These are phyloP conservation scores for Wallemia ichthyophaga DNA, from an alignment of 1,284 basidiomycete species.

Conservation along the genomic window DNA sequence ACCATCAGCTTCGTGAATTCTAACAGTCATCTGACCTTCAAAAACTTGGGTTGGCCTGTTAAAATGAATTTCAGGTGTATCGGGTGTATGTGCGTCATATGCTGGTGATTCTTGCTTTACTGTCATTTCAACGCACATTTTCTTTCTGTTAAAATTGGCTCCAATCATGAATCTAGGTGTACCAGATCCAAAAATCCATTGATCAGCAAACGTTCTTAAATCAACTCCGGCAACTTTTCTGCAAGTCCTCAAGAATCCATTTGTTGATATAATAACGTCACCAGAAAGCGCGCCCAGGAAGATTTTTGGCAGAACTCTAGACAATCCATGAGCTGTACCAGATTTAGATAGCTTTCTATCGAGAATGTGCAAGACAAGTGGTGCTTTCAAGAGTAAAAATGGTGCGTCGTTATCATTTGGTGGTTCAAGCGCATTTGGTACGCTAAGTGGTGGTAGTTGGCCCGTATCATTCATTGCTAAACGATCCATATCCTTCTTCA, in stretches of 20 bases:
- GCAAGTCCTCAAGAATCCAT: conserved; percentile 67
- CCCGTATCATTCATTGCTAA: conserved; percentile 66
- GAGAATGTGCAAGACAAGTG: conserved; percentile 79
- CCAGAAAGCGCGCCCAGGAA: conserved; percentile 82
- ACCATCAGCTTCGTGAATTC: conserved; percentile 95
- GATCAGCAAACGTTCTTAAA: conserved; percentile 64
- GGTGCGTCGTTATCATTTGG: conserved; percentile 42
- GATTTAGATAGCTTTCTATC: conserved; percentile 80
- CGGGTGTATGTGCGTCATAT: conserved; percentile 31
- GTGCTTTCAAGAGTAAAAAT: conserved; percentile 84
- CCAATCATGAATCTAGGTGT: conserved; percentile 72
- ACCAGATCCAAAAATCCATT: conserved; percentile 95
- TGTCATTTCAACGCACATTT: conserved; percentile 85
- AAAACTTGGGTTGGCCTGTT: conserved; percentile 63
- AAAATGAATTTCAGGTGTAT: conserved; percentile 32
- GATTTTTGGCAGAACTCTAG: conserved; percentile 76
- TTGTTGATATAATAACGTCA: conserved; percentile 65
- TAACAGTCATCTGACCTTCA: conserved; percentile 92
- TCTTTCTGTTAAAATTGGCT: conserved; percentile 85
- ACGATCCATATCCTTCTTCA: conserved; percentile 93
- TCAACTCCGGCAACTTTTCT: conserved; percentile 80
- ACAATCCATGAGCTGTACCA: conserved; percentile 74
- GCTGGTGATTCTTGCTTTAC: conserved; percentile 71
- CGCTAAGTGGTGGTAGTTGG: conserved; percentile 71
- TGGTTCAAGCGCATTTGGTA: conserved; percentile 51